Percentiles rank a stretch among this genome's conserved stretches.
Conservation (phyloP, 345 rosid species). For the Salix purpurea region DNA sequence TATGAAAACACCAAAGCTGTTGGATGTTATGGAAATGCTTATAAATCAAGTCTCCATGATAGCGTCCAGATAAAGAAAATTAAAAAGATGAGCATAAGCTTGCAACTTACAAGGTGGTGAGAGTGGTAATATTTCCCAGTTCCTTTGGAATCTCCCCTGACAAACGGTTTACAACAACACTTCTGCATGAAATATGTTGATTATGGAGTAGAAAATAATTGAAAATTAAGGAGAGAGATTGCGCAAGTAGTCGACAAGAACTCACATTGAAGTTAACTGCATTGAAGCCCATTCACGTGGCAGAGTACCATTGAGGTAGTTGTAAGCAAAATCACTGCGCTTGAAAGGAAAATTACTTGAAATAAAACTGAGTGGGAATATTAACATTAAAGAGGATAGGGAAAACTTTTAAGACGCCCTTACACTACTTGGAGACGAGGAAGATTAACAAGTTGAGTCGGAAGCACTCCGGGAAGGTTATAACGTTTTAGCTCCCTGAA, state of each 20-base stretch:
- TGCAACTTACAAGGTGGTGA: slow-evolving; percentile 43
- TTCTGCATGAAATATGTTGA: slow-evolving; percentile 26
- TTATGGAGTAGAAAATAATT: background rate
- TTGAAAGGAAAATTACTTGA: background rate
- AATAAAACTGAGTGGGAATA: background rate
- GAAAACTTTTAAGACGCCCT: slow-evolving; percentile 12
- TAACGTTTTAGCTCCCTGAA: slow-evolving; percentile 42
- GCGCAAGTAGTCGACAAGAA: background rate
- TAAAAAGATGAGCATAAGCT: background rate
- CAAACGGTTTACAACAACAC: slow-evolving; percentile 49
- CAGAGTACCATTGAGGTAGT: slow-evolving; percentile 52
- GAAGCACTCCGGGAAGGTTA: slow-evolving; percentile 67
- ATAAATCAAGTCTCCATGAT: background rate
- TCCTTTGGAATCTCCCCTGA: slow-evolving; percentile 52
- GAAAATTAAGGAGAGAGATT: background rate
- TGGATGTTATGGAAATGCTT: background rate
- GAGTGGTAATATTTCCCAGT: slow-evolving; percentile 45
- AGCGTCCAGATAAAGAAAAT: background rate
- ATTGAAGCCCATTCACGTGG: slow-evolving; percentile 58
- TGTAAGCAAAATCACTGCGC: slow-evolving; percentile 56
- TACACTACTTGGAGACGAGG: slow-evolving; percentile 49
- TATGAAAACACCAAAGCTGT: background rate
- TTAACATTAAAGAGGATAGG: background rate
- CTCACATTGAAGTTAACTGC: slow-evolving; percentile 46
- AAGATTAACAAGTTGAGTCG: slow-evolving; percentile 55